These are phyloP conservation scores for Calonectria multiphialidica DNA, from an alignment of 2,329 filamentous ascomycete species.

Conservation along the genomic window DNA sequence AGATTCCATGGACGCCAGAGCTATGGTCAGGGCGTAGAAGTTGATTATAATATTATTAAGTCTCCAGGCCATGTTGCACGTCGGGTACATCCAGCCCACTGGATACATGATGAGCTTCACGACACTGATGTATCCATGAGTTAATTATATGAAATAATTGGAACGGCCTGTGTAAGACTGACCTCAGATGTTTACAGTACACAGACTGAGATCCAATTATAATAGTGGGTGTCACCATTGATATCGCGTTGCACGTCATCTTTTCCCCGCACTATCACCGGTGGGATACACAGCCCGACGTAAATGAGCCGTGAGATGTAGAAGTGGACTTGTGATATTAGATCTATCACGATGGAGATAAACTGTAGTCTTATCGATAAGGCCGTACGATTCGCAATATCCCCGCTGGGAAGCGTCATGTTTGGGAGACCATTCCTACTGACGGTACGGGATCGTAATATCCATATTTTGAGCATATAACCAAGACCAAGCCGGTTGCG, in stretches of 20 bases:
- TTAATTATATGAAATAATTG: too few relatives aligned
- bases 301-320: not conserved
- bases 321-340: not conserved
- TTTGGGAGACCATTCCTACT: not conserved
- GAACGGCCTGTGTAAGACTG: too few relatives aligned
- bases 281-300: not conserved
- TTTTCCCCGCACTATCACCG: not conserved
- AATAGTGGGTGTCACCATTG: constrained; percentile 5
- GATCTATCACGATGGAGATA: not conserved
- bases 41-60: too few relatives aligned
- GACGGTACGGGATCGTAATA: not conserved
- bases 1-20: too few relatives aligned
- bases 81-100: too few relatives aligned
- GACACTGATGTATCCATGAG: too few relatives aligned
- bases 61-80: too few relatives aligned
- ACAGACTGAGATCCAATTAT: not conserved
- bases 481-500: too few relatives aligned
- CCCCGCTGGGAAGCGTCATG: constrained; percentile 8
- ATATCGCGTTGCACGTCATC: constrained; percentile 9
- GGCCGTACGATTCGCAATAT: constrained; percentile 2
- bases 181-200: not conserved
- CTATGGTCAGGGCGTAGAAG: too few relatives aligned
- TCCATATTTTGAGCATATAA: not conserved
- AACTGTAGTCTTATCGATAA: not conserved
- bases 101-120: too few relatives aligned